phyloP scores from a whole-genome alignment of 768 basidiomycete genomes.

The Serendipita vermifera region DNA sequence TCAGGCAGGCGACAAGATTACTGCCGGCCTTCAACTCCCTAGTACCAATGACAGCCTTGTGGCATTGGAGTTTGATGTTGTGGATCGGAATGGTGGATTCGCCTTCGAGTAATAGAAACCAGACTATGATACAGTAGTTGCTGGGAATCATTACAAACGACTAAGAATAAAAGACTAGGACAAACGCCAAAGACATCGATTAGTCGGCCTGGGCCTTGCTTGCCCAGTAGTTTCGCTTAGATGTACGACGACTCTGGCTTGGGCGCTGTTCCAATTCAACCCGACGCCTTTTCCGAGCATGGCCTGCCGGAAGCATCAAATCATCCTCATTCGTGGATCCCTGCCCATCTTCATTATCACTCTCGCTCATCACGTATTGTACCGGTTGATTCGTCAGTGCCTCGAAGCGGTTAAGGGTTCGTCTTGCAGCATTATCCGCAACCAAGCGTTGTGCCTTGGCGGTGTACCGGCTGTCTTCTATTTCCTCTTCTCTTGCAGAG shows the following conservation, averaged over 20 bases:
- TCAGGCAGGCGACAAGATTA: slow-evolving; percentile 59
- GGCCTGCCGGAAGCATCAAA: background rate
- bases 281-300: background rate
- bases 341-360: background rate
- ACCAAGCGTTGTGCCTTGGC: background rate
- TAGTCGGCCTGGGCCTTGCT: background rate
- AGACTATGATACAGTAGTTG: background rate
- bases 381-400: background rate
- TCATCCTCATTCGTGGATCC: background rate
- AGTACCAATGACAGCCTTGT: slow-evolving; percentile 42
- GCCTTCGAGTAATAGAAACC: slow-evolving; percentile 29
- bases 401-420: background rate
- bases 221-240: background rate
- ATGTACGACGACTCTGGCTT: background rate
- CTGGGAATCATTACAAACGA: background rate
- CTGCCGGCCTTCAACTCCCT: slow-evolving; percentile 51
- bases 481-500: slow-evolving; percentile 12
- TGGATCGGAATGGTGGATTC: slow-evolving; percentile 59
- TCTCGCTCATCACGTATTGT: background rate
- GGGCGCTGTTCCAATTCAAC: background rate
- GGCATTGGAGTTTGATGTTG: slow-evolving; percentile 49
- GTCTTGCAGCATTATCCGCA: too few relatives aligned
- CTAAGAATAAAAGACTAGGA: background rate
- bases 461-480: slow-evolving; percentile 17
- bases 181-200: background rate